Base-by-base conservation (phyloP, 768 basidiomycete genomes). In the Russula virescens region DNA sequence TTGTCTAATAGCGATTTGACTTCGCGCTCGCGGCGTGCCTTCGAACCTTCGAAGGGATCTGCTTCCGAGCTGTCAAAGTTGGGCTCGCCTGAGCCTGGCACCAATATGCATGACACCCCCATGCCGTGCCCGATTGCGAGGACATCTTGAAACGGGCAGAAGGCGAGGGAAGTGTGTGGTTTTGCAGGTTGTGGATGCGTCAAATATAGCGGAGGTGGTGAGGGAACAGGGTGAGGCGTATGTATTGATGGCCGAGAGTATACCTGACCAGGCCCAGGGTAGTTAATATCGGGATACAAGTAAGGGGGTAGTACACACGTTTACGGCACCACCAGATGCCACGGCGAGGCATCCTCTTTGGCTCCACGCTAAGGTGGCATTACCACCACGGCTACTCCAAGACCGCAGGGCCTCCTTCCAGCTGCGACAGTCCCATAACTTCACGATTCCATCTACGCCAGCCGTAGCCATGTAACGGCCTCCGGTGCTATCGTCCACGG, bases 381-480 rank as follows among this genome's bases (percentile, higher is more conserved):
- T 74, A 0, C 84, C 85, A 8, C 88, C 86, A 58, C 91, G 78
- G 43, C 88, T 78, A 10, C 73, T 76, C 93, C 94, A 89, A 79
- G 73, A 87, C 61, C 92, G 79, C 40, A 99, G 83, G 3, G 86
- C 83, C 9, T 90, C 89, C 66, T 89, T 93, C 94, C 94, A 98
- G 76, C 94, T 97, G 60, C 97, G 76, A 70, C 89, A 92, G 75
- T 98, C 97, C 97, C 97, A 99, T 1, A 98, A 80, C 69, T 98
- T 98, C 55, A 99, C 89, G 0, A 77, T 83, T 0, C 94, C 88
- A 70, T 99, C 97, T 64, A 86, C 79, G 0, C 95, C 95, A 1
- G 88, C 80, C 0, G 93, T 96, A 1, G 91, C 89, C 87, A 97
- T 90, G 69, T 97, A 95, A 34, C 93, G 73, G 1, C 96, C 96